Evolutionary conservation across 2,329 filamentous ascomycete genomes (phyloP).

Genomic region (Spiromastix sp.): DNA sequence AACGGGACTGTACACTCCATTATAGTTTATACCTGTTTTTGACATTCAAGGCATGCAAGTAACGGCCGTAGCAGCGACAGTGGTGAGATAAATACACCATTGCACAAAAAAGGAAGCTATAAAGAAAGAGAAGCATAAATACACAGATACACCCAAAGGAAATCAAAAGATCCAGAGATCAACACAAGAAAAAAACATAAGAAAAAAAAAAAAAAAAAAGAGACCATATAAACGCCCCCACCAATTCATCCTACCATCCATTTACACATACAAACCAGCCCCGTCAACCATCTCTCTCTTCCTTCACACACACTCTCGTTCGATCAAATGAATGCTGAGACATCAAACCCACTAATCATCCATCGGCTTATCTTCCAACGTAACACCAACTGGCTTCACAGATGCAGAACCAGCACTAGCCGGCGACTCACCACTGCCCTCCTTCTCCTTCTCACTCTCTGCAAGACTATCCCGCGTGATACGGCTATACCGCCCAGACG

Average conservation of each 20-base stretch:
- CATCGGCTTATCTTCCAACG: conserved; percentile 67
- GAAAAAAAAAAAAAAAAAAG: neutral
- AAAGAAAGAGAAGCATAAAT: neutral
- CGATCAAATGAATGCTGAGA: neutral
- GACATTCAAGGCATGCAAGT: too few relatives aligned
- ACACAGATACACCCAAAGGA: neutral
- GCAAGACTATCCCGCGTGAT: conserved; percentile 37
- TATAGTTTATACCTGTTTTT: too few relatives aligned
- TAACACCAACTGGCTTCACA: conserved; percentile 42
- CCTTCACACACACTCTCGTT: neutral
- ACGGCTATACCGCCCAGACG: conserved; percentile 38
- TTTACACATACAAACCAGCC: neutral
- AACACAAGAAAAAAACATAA: neutral
- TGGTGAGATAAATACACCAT: too few relatives aligned
- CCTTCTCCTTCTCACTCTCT: conserved; percentile 12
- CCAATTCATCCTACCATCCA: neutral
- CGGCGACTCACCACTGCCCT: too few relatives aligned
- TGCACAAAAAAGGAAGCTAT: neutral
- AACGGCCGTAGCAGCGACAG: too few relatives aligned
- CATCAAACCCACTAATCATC: conserved; percentile 50
- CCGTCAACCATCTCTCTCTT: too few relatives aligned
- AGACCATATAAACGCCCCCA: neutral
- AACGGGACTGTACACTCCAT: too few relatives aligned
- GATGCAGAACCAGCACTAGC: conserved; percentile 11
- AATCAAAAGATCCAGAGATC: neutral